Conservation (phyloP, 2,329 filamentous ascomycete species). For the Diatrype stigma region DNA sequence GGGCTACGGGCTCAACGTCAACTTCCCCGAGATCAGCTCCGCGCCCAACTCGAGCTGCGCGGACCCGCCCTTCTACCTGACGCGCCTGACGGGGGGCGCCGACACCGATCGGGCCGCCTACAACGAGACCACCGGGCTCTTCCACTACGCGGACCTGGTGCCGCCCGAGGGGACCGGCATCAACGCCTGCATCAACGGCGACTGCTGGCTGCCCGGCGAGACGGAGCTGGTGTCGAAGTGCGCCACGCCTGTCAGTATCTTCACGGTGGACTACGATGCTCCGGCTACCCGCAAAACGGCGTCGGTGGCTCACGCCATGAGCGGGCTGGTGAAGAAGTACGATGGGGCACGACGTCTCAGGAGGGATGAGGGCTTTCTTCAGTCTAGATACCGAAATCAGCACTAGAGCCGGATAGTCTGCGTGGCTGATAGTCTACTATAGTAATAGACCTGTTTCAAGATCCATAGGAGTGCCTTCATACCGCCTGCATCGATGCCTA, state of each 20-base stretch:
- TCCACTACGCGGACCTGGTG: conserved; percentile 36
- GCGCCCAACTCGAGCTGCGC: conserved; percentile 31
- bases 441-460: too few species aligned
- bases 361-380: not conserved
- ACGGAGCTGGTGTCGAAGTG: conserved; percentile 27
- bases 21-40: conserved; percentile 40
- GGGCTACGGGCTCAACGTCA: conserved; percentile 50
- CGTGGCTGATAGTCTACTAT: too few species aligned
- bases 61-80: conserved; percentile 24
- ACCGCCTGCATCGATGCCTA: too few species aligned
- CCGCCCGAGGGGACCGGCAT: conserved; percentile 33
- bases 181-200: conserved; percentile 48
- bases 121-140: conserved; percentile 39
- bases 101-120: conserved; percentile 41
- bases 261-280: conserved; percentile 48
- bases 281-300: conserved; percentile 22
- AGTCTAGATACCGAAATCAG: conserved; percentile 5
- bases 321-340: not conserved
- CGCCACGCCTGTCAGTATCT: conserved; percentile 39
- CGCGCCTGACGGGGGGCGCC: conserved; percentile 45
- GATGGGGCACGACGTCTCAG: not conserved
- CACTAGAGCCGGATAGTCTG: not conserved
- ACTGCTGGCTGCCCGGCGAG: conserved; percentile 47
- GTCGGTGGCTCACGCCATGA: not conserved
- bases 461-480: too few species aligned